These are phyloP conservation scores for Articulospora tetracladia DNA, from an alignment of 495 filamentous ascomycete species.

Conservation along the genomic window DNA sequence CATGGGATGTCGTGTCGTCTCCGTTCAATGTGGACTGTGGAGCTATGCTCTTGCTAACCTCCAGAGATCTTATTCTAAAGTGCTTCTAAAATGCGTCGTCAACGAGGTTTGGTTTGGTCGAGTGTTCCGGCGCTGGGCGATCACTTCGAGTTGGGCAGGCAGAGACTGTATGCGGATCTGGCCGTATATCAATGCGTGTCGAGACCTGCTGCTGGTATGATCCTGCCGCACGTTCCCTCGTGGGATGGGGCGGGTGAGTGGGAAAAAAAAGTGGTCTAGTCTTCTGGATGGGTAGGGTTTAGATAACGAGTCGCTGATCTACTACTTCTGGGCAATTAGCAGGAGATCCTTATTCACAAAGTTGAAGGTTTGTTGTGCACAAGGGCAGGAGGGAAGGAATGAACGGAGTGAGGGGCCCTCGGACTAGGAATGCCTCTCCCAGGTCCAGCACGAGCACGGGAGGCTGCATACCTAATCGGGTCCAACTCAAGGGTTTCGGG, in stretches of 20 bases:
- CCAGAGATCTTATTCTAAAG: background rate
- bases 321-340: constrained; percentile 5
- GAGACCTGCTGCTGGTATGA: background rate
- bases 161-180: background rate
- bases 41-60: background rate
- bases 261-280: no score
- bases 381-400: constrained; percentile 16
- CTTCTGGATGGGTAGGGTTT: background rate
- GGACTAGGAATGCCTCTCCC: constrained; percentile 21
- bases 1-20: constrained; percentile 16
- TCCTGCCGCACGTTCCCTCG: background rate
- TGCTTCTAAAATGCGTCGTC: background rate
- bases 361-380: constrained; percentile 14
- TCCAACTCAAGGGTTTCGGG: constrained; percentile 21
- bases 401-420: constrained; percentile 15
- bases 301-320: constrained; percentile 7
- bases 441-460: constrained; percentile 7
- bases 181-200: constrained; percentile 11
- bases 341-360: constrained; percentile 7
- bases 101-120: background rate
- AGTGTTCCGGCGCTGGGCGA: background rate
- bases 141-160: background rate
- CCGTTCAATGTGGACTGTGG: constrained; percentile 3
- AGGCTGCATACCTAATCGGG: constrained; percentile 23
- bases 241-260: background rate